phyloP scores from a whole-genome alignment of 106 monocot genomes.

The Allium fistulosum region DNA sequence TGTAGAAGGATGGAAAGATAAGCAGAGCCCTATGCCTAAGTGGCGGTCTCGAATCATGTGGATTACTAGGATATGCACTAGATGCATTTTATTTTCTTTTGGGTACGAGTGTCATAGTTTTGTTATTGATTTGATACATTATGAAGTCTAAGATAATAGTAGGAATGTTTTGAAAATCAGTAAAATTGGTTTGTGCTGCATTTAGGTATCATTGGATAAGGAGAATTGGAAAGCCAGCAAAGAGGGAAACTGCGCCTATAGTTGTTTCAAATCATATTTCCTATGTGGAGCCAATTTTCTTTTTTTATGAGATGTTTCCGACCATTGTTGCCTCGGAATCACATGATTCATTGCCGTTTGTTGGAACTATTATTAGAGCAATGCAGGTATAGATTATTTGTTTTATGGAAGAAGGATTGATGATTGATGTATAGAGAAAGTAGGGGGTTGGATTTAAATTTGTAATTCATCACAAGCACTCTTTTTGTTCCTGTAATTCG shows the following conservation, averaged over 20 bases:
- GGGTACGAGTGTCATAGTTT: conserved; percentile 31
- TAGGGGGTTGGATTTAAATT: too few relatives aligned
- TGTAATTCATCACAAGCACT: too few relatives aligned
- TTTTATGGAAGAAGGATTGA: not conserved
- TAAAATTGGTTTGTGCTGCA: conserved; percentile 1
- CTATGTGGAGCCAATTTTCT: conserved; percentile 93
- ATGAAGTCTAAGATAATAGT: too few relatives aligned
- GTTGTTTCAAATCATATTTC: conserved; percentile 95
- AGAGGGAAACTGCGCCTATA: conserved; percentile 75
- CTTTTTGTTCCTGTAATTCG: too few relatives aligned
- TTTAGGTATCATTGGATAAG: conserved; percentile 91
- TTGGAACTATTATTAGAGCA: conserved; percentile 95
- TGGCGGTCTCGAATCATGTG: conserved; percentile 88
- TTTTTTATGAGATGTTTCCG: conserved; percentile 91
- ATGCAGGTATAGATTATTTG: conserved; percentile 63
- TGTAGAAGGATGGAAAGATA: conserved; percentile 72
- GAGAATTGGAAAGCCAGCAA: conserved; percentile 64
- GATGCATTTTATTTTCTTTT: conserved; percentile 84
- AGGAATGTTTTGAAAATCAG: not conserved
- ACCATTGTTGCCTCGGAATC: conserved; percentile 95
- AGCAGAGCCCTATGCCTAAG: conserved; percentile 57
- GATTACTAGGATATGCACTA: conserved; percentile 66
- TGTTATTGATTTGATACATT: not conserved
- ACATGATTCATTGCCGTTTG: conserved; percentile 83
- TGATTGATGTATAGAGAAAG: not conserved